phyloP scores from a whole-genome alignment of 495 filamentous ascomycete genomes.

The Trichoderma parareesei region DNA sequence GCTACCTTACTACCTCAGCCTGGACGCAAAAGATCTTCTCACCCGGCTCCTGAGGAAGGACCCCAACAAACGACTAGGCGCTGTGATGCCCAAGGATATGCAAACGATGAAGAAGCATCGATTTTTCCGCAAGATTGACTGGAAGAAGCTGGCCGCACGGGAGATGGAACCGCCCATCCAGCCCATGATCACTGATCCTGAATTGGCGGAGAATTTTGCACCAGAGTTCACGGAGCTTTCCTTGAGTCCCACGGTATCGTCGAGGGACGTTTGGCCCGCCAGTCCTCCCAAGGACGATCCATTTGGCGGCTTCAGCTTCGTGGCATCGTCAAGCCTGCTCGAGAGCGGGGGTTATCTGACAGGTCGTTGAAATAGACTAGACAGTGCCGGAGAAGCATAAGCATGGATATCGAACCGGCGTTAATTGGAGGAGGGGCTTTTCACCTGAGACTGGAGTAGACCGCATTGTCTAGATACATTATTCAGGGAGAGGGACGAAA shows the following conservation, averaged over 20 bases:
- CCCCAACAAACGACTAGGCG: conserved; percentile 76
- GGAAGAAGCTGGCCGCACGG: conserved; percentile 68
- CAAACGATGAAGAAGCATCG: conserved; percentile 82
- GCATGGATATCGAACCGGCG: background rate
- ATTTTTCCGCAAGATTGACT: conserved; percentile 95
- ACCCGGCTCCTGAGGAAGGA: conserved; percentile 86
- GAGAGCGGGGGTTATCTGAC: conserved; percentile 38
- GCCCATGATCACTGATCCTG: conserved; percentile 88
- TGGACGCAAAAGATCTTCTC: conserved; percentile 88
- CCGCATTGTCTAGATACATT: background rate
- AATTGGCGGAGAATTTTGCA: conserved; percentile 91
- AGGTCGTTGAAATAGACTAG: conserved; percentile 5
- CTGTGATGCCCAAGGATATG: conserved; percentile 81
- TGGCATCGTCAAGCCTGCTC: conserved; percentile 79
- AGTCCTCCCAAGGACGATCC: conserved; percentile 51
- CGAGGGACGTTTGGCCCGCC: conserved; percentile 24
- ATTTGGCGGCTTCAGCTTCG: conserved; percentile 95
- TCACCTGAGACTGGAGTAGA: background rate
- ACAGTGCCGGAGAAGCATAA: background rate
- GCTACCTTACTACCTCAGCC: conserved; percentile 77
- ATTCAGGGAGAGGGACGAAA: too few relatives aligned
- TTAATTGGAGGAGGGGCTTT: background rate
- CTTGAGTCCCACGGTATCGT: conserved; percentile 60
- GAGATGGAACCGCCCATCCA: conserved; percentile 80
- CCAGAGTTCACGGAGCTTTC: conserved; percentile 77